phyloP scores from a whole-genome alignment of 2,329 filamentous ascomycete genomes.

The Cladobotryum mycophilum region DNA sequence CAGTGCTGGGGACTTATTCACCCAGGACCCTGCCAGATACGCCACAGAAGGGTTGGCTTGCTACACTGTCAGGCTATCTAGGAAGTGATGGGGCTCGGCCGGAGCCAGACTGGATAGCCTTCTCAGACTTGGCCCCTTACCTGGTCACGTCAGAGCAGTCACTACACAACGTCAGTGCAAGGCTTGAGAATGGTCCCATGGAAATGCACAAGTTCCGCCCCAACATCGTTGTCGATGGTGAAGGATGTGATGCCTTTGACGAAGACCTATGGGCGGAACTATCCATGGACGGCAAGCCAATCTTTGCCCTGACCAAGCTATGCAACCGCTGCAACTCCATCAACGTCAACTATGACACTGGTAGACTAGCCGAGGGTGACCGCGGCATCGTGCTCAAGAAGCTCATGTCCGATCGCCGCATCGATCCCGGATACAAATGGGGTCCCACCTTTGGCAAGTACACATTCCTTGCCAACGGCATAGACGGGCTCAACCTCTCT shows the following conservation, averaged over 20 bases:
- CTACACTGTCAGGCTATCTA: slow-evolving; percentile 28
- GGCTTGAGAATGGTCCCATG: slow-evolving; percentile 46
- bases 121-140: slow-evolving; percentile 70
- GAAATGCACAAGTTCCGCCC: slow-evolving; percentile 66
- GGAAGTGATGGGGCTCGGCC: slow-evolving; percentile 9
- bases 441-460: slow-evolving; percentile 69
- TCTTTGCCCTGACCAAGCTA: slow-evolving; percentile 59
- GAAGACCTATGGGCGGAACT: slow-evolving; percentile 70
- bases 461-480: slow-evolving; percentile 46
- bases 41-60: slow-evolving; percentile 28
- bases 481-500: slow-evolving; percentile 29
- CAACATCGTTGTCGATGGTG: slow-evolving; percentile 62
- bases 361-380: slow-evolving; percentile 50
- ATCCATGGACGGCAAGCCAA: slow-evolving; percentile 30
- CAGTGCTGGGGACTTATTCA: slow-evolving; percentile 52
- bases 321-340: slow-evolving; percentile 63
- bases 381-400: slow-evolving; percentile 60
- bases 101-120: slow-evolving; percentile 52
- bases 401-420: slow-evolving; percentile 62
- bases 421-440: slow-evolving; percentile 62
- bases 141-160: slow-evolving; percentile 66
- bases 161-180: slow-evolving; percentile 56
- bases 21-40: slow-evolving; percentile 28
- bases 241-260: slow-evolving; percentile 45
- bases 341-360: slow-evolving; percentile 66